These are phyloP conservation scores for Aspergillus cavernicola DNA, from an alignment of 495 filamentous ascomycete genomes.

Conservation along the genomic window DNA sequence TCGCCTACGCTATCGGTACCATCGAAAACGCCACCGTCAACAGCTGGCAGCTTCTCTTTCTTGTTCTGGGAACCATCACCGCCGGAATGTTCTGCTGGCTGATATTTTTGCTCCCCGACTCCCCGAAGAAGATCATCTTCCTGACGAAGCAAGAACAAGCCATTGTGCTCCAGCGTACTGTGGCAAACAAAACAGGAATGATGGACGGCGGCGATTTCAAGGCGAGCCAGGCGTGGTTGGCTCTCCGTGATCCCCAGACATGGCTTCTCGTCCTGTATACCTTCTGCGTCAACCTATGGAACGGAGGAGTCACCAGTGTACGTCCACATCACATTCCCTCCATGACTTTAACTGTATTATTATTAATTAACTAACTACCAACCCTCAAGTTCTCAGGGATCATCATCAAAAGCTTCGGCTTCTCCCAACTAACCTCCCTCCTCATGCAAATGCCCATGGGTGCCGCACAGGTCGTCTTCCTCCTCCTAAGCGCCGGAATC, in stretches of 20 bases:
- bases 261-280: constrained; percentile 3
- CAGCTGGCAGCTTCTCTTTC: constrained; percentile 4
- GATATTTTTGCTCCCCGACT: neutral
- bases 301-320: neutral
- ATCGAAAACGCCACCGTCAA: neutral
- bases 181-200: neutral
- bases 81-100: neutral
- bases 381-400: neutral
- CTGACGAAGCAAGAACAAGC: neutral
- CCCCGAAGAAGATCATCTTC: neutral
- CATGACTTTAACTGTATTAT: neutral
- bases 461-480: constrained; percentile 2
- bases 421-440: neutral
- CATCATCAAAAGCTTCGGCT: constrained; percentile 5
- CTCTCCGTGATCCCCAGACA: constrained; percentile 7
- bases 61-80: neutral
- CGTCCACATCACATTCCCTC: neutral
- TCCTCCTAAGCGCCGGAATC: neutral
- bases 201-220: neutral
- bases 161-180: neutral
- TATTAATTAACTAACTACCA: neutral
- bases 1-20: neutral
- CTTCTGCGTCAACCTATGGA: neutral
- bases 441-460: constrained; percentile 5
- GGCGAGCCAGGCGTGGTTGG: neutral